Evolutionary conservation across 371 early-diverging fungal genomes (phyloP).

Genomic region (Globomyces sp.): DNA sequence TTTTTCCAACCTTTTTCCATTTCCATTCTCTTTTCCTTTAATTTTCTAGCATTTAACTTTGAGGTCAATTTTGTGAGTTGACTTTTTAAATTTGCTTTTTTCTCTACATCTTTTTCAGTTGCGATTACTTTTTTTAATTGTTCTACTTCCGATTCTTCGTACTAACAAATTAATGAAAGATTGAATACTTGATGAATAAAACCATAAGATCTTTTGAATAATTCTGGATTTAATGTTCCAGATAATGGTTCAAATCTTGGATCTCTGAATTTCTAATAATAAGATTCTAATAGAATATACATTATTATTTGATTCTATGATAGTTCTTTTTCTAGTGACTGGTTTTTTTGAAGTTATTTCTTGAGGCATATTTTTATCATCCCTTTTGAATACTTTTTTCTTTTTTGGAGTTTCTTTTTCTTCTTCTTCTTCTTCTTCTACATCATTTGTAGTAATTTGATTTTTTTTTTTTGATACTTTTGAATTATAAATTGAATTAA

Average conservation of each 20-base stretch:
- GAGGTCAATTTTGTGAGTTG: slow-evolving; percentile 37
- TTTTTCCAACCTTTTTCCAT: slow-evolving; percentile 74
- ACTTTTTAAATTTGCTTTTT: slow-evolving; percentile 44
- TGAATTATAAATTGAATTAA: slow-evolving; percentile 18
- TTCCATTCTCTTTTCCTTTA: slow-evolving; percentile 61
- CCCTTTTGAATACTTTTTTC: slow-evolving; percentile 26
- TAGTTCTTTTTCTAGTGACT: slow-evolving; percentile 73
- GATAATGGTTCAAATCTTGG: slow-evolving; percentile 85
- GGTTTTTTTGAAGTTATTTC: slow-evolving; percentile 79
- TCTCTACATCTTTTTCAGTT: slow-evolving; percentile 61
- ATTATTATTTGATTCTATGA: slow-evolving; percentile 49
- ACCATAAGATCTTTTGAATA: slow-evolving; percentile 81
- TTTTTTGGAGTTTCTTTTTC: slow-evolving; percentile 37
- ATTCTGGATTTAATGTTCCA: slow-evolving; percentile 80
- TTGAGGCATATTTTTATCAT: slow-evolving; percentile 62
- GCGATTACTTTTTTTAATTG: slow-evolving; percentile 60
- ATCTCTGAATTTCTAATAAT: slow-evolving; percentile 66
- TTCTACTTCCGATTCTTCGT: slow-evolving; percentile 68
- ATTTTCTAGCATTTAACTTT: slow-evolving; percentile 26
- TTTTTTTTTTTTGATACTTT: too few species aligned
- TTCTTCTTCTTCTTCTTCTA: slow-evolving; percentile 33
- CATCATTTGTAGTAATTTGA: too few species aligned
- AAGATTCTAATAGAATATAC: slow-evolving; percentile 22
- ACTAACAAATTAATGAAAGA: slow-evolving; percentile 45
- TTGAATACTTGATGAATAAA: slow-evolving; percentile 49